These are phyloP conservation scores for Yarrowia sp. DNA, from an alignment of 805 yeast species.

Conservation along the genomic window DNA sequence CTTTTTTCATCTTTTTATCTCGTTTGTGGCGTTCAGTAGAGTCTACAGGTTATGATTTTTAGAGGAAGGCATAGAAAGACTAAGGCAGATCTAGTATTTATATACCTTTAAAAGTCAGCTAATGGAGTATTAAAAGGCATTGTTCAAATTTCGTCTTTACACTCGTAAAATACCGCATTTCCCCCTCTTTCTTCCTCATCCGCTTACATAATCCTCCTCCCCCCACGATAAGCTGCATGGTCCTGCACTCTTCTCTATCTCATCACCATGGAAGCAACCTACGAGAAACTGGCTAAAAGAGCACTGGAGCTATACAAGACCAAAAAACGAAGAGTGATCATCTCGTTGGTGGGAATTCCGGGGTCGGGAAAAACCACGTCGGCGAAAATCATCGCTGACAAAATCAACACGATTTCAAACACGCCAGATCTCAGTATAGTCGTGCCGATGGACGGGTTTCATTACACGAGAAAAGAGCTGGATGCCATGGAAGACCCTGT, in stretches of 20 bases:
- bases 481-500: constrained; percentile 51
- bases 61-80: too few relatives aligned
- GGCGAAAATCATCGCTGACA: constrained; percentile 46
- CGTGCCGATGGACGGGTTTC: constrained; percentile 80
- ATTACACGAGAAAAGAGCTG: constrained; percentile 51
- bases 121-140: too few relatives aligned
- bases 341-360: constrained; percentile 71
- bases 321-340: constrained; percentile 43
- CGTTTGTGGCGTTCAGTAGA: too few relatives aligned
- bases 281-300: constrained; percentile 4
- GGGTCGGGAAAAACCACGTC: constrained; percentile 83
- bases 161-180: too few relatives aligned
- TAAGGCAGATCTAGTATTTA: too few relatives aligned
- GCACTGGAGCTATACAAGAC: not conserved
- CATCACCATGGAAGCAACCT: constrained; percentile 2
- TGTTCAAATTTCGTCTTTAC: too few relatives aligned
- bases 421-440: constrained; percentile 24
- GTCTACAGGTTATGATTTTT: too few relatives aligned
- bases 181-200: too few relatives aligned
- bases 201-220: not conserved
- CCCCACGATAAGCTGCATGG: not conserved
- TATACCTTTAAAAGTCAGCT: too few relatives aligned
- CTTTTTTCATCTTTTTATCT: too few relatives aligned
- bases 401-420: constrained; percentile 39
- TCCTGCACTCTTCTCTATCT: not conserved